phyloP scores from a whole-genome alignment of 1,284 basidiomycete species.

The Moniliella sp. region DNA sequence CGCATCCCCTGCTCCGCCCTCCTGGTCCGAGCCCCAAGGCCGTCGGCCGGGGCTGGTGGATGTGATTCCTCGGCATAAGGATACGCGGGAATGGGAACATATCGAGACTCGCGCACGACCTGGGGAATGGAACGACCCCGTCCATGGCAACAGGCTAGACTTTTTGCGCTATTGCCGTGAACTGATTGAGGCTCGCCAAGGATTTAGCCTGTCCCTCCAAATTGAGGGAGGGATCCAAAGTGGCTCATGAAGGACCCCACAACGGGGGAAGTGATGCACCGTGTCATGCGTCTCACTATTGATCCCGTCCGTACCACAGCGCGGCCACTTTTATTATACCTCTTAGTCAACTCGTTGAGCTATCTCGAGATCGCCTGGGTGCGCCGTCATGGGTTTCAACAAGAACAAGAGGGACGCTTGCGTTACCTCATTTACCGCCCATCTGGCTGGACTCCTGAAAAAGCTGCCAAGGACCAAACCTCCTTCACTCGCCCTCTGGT shows the following conservation, averaged over 20 bases:
- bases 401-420: constrained; percentile 7
- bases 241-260: no score
- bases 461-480: constrained; percentile 1
- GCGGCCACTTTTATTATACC: constrained; percentile 11
- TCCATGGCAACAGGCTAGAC: constrained; percentile 8
- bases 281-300: constrained; percentile 26
- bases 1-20: neutral
- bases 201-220: constrained; percentile 15
- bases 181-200: constrained; percentile 22
- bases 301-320: constrained; percentile 18
- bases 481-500: constrained; percentile 8
- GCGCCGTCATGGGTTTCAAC: no score
- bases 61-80: constrained; percentile 10
- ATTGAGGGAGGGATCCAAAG: no score
- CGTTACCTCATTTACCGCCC: constrained; percentile 19
- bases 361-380: no score
- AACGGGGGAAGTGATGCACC: no score
- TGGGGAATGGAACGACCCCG: constrained; percentile 11
- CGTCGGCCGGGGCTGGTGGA: constrained; percentile 1
- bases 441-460: constrained; percentile 3
- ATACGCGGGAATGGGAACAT: no score
- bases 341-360: constrained; percentile 6
- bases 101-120: constrained; percentile 4
- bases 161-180: constrained; percentile 18
- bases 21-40: neutral